phyloP scores from a whole-genome alignment of 768 basidiomycete genomes.

The Xerocomellus intermedius region DNA sequence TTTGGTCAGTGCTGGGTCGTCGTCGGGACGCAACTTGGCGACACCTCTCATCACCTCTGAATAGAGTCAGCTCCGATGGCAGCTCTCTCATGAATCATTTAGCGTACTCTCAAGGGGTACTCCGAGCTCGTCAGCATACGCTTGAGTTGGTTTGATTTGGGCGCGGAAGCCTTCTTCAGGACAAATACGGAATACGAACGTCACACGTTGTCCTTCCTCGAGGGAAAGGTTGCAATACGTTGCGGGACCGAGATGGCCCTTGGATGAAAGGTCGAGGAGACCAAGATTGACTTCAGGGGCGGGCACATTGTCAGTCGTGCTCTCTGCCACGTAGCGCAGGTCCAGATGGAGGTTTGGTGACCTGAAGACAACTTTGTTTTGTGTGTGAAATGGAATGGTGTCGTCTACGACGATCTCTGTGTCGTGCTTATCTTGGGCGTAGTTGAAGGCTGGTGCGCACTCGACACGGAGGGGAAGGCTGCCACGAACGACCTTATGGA shows the following conservation, averaged over 20 bases:
- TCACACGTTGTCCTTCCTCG: slow-evolving; percentile 85
- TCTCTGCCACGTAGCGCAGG: slow-evolving; percentile 69
- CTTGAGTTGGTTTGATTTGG: slow-evolving; percentile 33
- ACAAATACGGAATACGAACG: slow-evolving; percentile 78
- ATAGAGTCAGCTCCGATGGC: background rate
- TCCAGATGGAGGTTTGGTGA: slow-evolving; percentile 63
- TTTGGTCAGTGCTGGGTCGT: slow-evolving; percentile 74
- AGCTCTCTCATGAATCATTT: background rate
- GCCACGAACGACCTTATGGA: slow-evolving; percentile 72
- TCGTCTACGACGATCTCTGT: slow-evolving; percentile 55
- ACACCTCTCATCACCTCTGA: slow-evolving; percentile 45
- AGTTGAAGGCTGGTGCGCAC: slow-evolving; percentile 96
- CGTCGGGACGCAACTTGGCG: slow-evolving; percentile 46
- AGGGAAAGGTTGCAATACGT: slow-evolving; percentile 60
- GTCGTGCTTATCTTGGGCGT: slow-evolving; percentile 74
- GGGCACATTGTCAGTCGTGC: slow-evolving; percentile 47
- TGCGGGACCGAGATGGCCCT: slow-evolving; percentile 74
- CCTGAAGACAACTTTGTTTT: slow-evolving; percentile 62
- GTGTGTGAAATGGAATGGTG: slow-evolving; percentile 39
- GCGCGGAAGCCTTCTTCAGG: slow-evolving; percentile 37
- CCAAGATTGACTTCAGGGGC: slow-evolving; percentile 56
- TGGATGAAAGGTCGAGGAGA: slow-evolving; percentile 59
- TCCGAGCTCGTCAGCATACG: slow-evolving; percentile 44
- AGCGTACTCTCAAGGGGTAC: slow-evolving; percentile 43
- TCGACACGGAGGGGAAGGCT: slow-evolving; percentile 77